These are phyloP conservation scores for Adenanthera pavonina DNA, from an alignment of 306 rosid genomes.

Conservation along the genomic window DNA sequence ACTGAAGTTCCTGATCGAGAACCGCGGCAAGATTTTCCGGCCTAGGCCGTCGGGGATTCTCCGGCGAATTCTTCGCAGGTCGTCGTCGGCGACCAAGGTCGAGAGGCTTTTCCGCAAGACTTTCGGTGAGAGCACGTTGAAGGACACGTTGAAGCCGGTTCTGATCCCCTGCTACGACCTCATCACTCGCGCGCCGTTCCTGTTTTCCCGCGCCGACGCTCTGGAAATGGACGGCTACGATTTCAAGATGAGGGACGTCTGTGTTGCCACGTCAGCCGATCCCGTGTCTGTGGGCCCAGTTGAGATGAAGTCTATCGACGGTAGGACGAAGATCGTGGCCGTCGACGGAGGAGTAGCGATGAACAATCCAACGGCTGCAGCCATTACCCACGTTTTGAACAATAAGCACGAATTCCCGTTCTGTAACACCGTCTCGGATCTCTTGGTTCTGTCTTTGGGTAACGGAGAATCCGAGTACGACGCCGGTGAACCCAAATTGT, in stretches of 20 bases:
- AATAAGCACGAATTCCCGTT: constrained; percentile 93
- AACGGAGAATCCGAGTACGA: constrained; percentile 78
- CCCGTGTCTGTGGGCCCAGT: constrained; percentile 42
- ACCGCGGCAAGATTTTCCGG: constrained; percentile 58
- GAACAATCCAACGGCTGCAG: constrained; percentile 92
- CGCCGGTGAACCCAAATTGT: constrained; percentile 41
- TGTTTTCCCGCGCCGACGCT: constrained; percentile 97
- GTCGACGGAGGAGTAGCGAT: constrained; percentile 82
- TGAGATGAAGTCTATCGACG: constrained; percentile 66
- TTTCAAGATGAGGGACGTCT: constrained; percentile 86
- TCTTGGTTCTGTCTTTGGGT: constrained; percentile 81
- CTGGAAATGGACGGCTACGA: constrained; percentile 88
- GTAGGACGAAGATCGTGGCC: constrained; percentile 73
- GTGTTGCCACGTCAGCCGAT: constrained; percentile 71
- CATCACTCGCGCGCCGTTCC: constrained; percentile 80
- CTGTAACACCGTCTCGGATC: constrained; percentile 75
- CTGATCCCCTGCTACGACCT: constrained; percentile 95
- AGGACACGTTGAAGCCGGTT: constrained; percentile 86
- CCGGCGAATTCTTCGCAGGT: constrained; percentile 50
- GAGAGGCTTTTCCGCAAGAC: constrained; percentile 67
- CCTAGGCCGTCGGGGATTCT: constrained; percentile 46
- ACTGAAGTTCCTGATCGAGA: constrained; percentile 56
- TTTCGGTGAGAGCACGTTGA: constrained; percentile 73
- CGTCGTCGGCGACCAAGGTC: constrained; percentile 44
- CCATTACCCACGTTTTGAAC: constrained; percentile 89